Evolutionary conservation across 345 rosid genomes (phyloP).

Genomic region (Acer campestre): DNA sequence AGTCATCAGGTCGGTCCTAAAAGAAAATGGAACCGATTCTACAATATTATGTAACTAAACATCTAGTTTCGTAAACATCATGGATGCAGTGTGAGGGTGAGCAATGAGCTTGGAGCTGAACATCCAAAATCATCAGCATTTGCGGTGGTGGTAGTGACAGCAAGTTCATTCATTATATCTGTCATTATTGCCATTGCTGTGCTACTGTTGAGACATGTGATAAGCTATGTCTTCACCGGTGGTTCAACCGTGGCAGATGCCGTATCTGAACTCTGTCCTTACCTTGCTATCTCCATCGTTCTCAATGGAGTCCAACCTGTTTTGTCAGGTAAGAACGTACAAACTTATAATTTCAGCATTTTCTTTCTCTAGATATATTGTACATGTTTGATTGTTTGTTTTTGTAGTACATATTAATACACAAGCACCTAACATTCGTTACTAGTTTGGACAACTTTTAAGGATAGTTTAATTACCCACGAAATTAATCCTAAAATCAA

Average conservation of each 20-base stretch:
- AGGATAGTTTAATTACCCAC: no score
- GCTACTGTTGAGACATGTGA: slow-evolving; percentile 39
- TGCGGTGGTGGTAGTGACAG: slow-evolving; percentile 46
- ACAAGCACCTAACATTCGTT: slow-evolving; percentile 10
- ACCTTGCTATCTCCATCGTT: slow-evolving; percentile 48
- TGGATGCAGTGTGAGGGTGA: slow-evolving; percentile 53
- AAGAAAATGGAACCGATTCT: no score
- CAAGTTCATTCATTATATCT: slow-evolving; percentile 41
- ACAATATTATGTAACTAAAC: no score
- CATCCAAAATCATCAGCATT: slow-evolving; percentile 62
- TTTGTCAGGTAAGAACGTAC: slow-evolving; percentile 43
- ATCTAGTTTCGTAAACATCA: no score
- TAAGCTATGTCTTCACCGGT: slow-evolving; percentile 57
- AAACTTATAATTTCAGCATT: no score
- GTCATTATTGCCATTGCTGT: slow-evolving; percentile 39
- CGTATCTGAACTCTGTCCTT: slow-evolving; percentile 58
- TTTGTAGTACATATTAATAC: slow-evolving; percentile 7
- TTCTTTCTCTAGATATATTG: no score
- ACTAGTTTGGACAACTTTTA: neutral
- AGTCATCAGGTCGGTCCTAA: no score
- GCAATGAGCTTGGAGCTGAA: slow-evolving; percentile 66
- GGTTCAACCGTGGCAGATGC: slow-evolving; percentile 55
- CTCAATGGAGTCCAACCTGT: slow-evolving; percentile 76
- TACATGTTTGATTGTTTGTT: no score
- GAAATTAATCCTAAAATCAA: no score